Evolutionary conservation across 768 basidiomycete genomes (phyloP).

Genomic region (Goffeauzyma gilvescens): DNA sequence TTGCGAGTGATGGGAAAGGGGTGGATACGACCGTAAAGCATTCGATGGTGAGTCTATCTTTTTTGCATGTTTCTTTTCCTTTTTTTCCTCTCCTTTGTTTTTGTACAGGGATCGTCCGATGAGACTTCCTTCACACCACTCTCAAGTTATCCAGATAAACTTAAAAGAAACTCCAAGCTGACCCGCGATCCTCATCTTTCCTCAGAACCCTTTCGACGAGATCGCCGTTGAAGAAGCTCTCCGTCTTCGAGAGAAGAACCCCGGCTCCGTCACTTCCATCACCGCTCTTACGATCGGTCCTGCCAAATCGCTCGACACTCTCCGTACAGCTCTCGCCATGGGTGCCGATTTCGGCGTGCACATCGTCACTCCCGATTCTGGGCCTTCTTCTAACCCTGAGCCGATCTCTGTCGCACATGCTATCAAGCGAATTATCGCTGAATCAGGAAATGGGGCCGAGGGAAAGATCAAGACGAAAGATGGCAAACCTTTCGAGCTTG

Average conservation of each 20-base stretch:
- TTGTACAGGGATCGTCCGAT: conserved; percentile 77
- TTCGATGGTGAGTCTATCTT: conserved; percentile 56
- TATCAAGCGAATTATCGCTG: conserved; percentile 53
- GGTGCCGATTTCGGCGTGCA: conserved; percentile 87
- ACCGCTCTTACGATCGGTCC: conserved; percentile 89
- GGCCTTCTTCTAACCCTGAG: conserved; percentile 44
- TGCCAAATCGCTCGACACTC: conserved; percentile 65
- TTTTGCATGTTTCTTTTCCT: not conserved
- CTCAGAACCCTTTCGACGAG: conserved; percentile 1
- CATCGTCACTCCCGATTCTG: conserved; percentile 60
- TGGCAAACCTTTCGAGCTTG: conserved; percentile 49
- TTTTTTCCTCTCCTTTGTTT: not conserved
- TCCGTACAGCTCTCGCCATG: conserved; percentile 93
- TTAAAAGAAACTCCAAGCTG: too few relatives aligned
- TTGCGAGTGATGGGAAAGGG: conserved; percentile 83
- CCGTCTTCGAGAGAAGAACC: conserved; percentile 68
- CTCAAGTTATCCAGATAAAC: too few relatives aligned
- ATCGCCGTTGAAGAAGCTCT: conserved; percentile 93
- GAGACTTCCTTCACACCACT: conserved; percentile 56
- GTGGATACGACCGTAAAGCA: conserved; percentile 96
- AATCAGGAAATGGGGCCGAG: conserved; percentile 34
- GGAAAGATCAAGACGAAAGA: too few relatives aligned
- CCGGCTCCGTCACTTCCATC: conserved; percentile 61
- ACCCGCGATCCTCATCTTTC: too few relatives aligned
- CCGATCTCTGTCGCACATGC: conserved; percentile 80